Evolutionary conservation across 352 stramenopile species (phyloP).

Genomic region (Peronospora destructor): DNA sequence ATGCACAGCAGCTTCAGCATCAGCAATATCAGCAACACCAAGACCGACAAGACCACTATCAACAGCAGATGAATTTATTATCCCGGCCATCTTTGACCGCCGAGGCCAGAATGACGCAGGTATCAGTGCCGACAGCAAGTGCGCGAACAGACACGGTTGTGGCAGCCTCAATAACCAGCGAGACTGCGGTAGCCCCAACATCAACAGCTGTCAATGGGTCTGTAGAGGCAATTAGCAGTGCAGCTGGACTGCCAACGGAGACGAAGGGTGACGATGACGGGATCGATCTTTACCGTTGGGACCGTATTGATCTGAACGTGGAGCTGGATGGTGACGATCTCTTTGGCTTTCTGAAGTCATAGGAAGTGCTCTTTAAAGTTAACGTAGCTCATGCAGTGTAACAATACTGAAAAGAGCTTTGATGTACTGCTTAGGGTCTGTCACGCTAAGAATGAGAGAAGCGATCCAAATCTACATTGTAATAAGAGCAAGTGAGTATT

Average conservation of each 20-base stretch:
- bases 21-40: slow-evolving; percentile 18
- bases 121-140: slow-evolving; percentile 10
- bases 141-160: slow-evolving; percentile 5
- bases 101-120: slow-evolving; percentile 7
- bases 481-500: not conserved
- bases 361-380: slow-evolving; percentile 13
- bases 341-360: slow-evolving; percentile 82
- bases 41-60: slow-evolving; percentile 18
- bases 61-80: slow-evolving; percentile 19
- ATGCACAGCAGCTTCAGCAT: slow-evolving; percentile 21
- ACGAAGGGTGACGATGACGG: slow-evolving; percentile 40
- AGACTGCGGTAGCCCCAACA: slow-evolving; percentile 9
- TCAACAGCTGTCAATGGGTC: slow-evolving; percentile 4
- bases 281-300: slow-evolving; percentile 71
- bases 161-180: not conserved
- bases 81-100: slow-evolving; percentile 18
- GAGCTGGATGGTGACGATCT: slow-evolving; percentile 80
- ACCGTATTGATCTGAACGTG: slow-evolving; percentile 78
- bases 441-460: too few species aligned
- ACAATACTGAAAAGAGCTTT: slow-evolving; percentile 25
- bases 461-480: too few species aligned
- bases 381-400: slow-evolving; percentile 24
- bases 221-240: slow-evolving; percentile 6
- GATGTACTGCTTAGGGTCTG: slow-evolving; percentile 1
- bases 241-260: slow-evolving; percentile 13